Evolutionary conservation across 371 early-diverging fungal species (phyloP), one percentile per base, ranked within the genome.

Genomic region (Dipsacomyces acuminosporus): DNA sequence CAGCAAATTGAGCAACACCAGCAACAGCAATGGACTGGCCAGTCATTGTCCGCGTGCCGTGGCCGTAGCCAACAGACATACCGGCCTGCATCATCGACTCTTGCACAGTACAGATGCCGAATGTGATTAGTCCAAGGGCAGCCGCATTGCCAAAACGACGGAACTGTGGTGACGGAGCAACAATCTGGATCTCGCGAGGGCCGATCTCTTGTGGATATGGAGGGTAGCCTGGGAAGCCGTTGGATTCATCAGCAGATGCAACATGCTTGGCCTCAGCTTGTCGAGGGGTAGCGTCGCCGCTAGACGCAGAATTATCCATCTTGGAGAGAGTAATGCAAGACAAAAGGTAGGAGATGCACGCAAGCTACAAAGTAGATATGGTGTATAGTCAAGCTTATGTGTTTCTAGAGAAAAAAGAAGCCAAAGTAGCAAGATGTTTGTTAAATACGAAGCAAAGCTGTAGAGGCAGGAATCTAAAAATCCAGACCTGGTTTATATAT

Each of bases 121-220:
- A 67, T 1, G 67, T 58, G 36, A 58, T 58, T 22, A 67, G 62
- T 0, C 62, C 62, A 11, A 67, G 44, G 2, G 67, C 67, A 1
- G 67, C 67, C 0, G 67, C 67, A 18, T 67, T 67, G 25, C 67
- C 67, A 23, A 67, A 67, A 17, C 67, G 57, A 8, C 67, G 67
- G 30, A 67, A 67, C 62, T 61, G 67, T 2, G 56, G 48, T 0
- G 67, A 58, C 0, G 67, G 67, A 4, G 67, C 67, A 2, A 67
- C 47, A 13, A 67, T 53, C 11, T 61, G 67, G 21, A 67, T 56
- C 43, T 67, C 67, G 24, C 53, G 57, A 2, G 67, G 61, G 1
- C 13, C 41, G 2, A 24, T 8, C 3, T 52, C 54, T 11, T 25
- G 49, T 11, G 56, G 51, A 35, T 56, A 61, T 11, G 63, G 52